A percentile compares a stretch with the other conserved stretches of the same genome.
These are phyloP conservation scores for Incumbomyces lentus DNA, from an alignment of 2,329 filamentous ascomycete species.

Conservation along the genomic window DNA sequence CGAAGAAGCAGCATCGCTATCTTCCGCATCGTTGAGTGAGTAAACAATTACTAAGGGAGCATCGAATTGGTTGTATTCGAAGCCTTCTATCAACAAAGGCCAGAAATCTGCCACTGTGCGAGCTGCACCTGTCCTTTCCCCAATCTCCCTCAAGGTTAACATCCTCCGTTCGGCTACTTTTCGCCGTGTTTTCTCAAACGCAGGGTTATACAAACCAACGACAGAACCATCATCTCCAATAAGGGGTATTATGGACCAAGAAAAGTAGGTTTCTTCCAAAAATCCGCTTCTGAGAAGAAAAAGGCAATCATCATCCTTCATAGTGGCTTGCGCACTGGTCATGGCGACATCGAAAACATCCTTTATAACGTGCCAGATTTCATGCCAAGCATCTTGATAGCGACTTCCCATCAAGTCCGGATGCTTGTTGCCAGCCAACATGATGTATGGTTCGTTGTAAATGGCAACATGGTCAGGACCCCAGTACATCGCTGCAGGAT, in stretches of 20 bases:
- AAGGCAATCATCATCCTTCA: constrained; percentile 73
- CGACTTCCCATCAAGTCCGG: constrained; percentile 62
- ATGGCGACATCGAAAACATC: constrained; percentile 58
- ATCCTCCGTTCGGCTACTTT: constrained; percentile 71
- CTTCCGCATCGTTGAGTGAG: constrained; percentile 56
- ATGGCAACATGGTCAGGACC: constrained; percentile 58
- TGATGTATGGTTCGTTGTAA: constrained; percentile 62
- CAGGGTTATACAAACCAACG: constrained; percentile 67
- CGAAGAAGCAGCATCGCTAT: constrained; percentile 62
- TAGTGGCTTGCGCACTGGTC: constrained; percentile 63
- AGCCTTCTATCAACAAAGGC: constrained; percentile 56
- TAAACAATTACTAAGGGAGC: constrained; percentile 69
- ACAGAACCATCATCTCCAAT: constrained; percentile 65
- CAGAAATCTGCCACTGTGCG: constrained; percentile 65
- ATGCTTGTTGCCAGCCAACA: constrained; percentile 66
- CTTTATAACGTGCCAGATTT: constrained; percentile 64
- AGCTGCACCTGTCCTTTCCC: constrained; percentile 63
- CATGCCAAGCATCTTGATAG: constrained; percentile 59
- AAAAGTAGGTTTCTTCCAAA: constrained; percentile 72
- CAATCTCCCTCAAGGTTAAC: constrained; percentile 67
- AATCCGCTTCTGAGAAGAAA: constrained; percentile 58
- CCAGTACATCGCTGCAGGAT: constrained; percentile 72
- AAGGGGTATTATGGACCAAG: constrained; percentile 65
- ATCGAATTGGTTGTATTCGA: constrained; percentile 65
- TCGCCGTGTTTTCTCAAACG: constrained; percentile 69